These are phyloP conservation scores for Globisporangium lucens DNA, from an alignment of 352 stramenopile species.

Conservation along the genomic window DNA sequence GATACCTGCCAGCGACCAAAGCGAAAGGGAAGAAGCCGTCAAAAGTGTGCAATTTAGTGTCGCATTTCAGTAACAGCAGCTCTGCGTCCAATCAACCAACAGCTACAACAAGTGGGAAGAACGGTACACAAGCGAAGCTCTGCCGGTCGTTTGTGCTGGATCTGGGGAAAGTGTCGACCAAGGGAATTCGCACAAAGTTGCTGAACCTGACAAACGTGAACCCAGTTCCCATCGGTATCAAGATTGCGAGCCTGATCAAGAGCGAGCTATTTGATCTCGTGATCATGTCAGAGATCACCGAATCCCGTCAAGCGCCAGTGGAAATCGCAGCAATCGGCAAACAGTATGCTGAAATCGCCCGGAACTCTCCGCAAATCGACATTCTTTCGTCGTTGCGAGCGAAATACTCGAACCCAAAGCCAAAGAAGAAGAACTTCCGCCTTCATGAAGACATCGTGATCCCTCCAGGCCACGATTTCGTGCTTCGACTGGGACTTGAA, in stretches of 20 bases:
- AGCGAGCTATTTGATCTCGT: slow-evolving; percentile 22
- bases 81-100: neutral
- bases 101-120: neutral
- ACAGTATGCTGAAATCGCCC: slow-evolving; percentile 1
- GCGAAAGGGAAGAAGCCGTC: neutral
- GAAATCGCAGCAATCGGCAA: slow-evolving; percentile 8
- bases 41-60: slow-evolving; percentile 6
- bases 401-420: neutral
- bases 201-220: slow-evolving; percentile 50
- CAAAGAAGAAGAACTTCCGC: neutral
- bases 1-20: slow-evolving; percentile 1
- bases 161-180: slow-evolving; percentile 36
- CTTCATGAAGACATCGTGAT: slow-evolving; percentile 26
- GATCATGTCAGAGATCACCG: slow-evolving; percentile 21
- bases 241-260: slow-evolving; percentile 18
- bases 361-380: neutral
- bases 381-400: neutral
- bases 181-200: slow-evolving; percentile 25
- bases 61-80: neutral
- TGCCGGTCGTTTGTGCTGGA: slow-evolving; percentile 46
- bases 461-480: slow-evolving; percentile 24
- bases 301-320: slow-evolving; percentile 1
- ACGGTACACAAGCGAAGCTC: slow-evolving; percentile 10
- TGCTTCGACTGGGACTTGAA: slow-evolving; percentile 27
- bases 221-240: slow-evolving; percentile 31